These are phyloP conservation scores for Nothomitra cinnamomea DNA, from an alignment of 2,329 filamentous ascomycete genomes.

Conservation along the genomic window DNA sequence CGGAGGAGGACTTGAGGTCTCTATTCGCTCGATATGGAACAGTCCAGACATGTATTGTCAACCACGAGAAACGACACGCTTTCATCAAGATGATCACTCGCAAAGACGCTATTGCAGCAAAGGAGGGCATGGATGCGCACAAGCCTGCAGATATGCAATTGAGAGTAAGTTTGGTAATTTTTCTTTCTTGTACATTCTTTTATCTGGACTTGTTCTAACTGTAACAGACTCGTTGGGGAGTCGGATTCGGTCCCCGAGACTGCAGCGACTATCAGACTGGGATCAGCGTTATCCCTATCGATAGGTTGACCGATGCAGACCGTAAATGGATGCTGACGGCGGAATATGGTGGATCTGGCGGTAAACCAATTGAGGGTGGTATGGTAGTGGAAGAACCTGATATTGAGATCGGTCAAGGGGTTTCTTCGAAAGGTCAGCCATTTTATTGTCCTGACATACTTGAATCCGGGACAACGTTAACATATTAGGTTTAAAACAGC, in stretches of 20 bases:
- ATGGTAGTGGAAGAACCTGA: constrained; percentile 93
- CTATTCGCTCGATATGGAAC: constrained; percentile 70
- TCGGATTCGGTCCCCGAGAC: constrained; percentile 90
- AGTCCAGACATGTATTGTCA: constrained; percentile 96
- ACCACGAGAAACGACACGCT: constrained; percentile 92
- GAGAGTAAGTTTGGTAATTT: constrained; percentile 36
- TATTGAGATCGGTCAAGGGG: constrained; percentile 94
- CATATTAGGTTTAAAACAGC: constrained; percentile 18
- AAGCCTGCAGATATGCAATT: constrained; percentile 56
- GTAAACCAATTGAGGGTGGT: constrained; percentile 59
- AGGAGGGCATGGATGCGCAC: constrained; percentile 71
- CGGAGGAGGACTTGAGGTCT: constrained; percentile 63
- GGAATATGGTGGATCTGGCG: constrained; percentile 83
- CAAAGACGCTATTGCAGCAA: constrained; percentile 65
- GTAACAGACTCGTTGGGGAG: constrained; percentile 77
- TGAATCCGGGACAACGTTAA: not conserved
- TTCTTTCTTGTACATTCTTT: constrained; percentile 5
- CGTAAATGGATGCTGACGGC: constrained; percentile 94
- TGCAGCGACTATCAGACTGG: constrained; percentile 92
- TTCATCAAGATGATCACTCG: constrained; percentile 98
- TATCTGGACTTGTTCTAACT: constrained; percentile 12
- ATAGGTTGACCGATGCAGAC: constrained; percentile 86
- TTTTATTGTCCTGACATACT: not conserved
- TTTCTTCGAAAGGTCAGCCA: constrained; percentile 65
- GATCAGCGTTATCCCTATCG: constrained; percentile 83